Percentiles rank a stretch among this genome's conserved stretches.
These are phyloP conservation scores for Cladosporium colombiae DNA, from an alignment of 2,329 filamentous ascomycete species.

Conservation along the genomic window DNA sequence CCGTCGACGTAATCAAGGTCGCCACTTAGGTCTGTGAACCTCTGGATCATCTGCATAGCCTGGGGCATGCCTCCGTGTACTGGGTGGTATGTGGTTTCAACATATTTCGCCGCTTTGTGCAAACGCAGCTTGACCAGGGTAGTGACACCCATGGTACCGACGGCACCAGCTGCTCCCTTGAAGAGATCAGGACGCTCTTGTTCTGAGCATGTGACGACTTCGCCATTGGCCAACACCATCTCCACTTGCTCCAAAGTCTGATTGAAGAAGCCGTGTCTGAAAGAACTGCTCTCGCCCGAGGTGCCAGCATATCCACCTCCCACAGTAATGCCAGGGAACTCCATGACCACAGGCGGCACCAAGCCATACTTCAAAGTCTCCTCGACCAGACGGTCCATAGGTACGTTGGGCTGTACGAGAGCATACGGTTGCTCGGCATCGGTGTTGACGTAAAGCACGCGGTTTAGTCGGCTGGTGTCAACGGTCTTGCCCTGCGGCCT, in stretches of 20 bases:
- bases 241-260: conserved; percentile 63
- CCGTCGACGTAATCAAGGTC: conserved; percentile 62
- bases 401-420: conserved; percentile 67
- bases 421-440: conserved; percentile 44
- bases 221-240: conserved; percentile 64
- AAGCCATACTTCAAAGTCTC: conserved; percentile 58
- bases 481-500: conserved; percentile 31
- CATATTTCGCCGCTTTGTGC: conserved; percentile 49
- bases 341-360: conserved; percentile 67
- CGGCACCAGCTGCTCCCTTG: conserved; percentile 64
- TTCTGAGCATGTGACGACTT: conserved; percentile 57
- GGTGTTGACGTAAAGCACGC: conserved; percentile 51
- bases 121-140: conserved; percentile 58
- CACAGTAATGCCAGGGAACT: conserved; percentile 69
- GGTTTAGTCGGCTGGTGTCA: conserved; percentile 51
- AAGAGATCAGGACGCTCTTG: conserved; percentile 61
- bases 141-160: conserved; percentile 69
- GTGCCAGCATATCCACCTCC: conserved; percentile 69
- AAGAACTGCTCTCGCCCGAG: conserved; percentile 67
- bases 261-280: conserved; percentile 67
- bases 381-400: conserved; percentile 65
- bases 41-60: conserved; percentile 51
- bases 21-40: conserved; percentile 50
- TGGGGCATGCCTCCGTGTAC: conserved; percentile 44
- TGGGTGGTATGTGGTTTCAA: conserved; percentile 53